These are phyloP conservation scores for Trypanosoma scelopori DNA, from an alignment of 208 protist genomes.

Conservation along the genomic window DNA sequence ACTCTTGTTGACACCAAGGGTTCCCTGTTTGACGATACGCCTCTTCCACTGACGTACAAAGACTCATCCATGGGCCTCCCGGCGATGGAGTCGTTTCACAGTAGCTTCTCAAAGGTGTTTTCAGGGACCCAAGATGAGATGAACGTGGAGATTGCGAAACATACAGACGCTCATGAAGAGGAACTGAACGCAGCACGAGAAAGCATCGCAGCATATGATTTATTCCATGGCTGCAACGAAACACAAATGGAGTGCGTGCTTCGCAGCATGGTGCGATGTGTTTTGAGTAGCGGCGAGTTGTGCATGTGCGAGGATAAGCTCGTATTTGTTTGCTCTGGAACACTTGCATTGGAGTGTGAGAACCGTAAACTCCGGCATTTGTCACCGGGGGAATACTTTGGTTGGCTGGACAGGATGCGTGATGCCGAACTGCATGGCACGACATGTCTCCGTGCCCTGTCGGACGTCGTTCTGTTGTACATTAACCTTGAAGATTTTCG, in stretches of 20 bases:
- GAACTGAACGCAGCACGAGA: constrained; percentile 60
- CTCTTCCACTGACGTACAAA: too few species aligned
- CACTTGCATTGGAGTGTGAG: constrained; percentile 36
- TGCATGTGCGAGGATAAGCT: constrained; percentile 53
- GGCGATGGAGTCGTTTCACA: too few species aligned
- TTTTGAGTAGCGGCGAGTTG: constrained; percentile 37
- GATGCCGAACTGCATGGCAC: constrained; percentile 47
- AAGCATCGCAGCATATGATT: constrained; percentile 41
- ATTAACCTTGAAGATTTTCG: constrained; percentile 44
- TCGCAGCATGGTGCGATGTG: constrained; percentile 45
- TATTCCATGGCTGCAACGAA: constrained; percentile 58
- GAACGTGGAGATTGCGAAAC: too few species aligned
- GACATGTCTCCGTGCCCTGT: constrained; percentile 34
- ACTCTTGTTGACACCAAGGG: too few species aligned
- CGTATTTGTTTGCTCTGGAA: constrained; percentile 57
- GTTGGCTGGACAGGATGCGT: constrained; percentile 44
- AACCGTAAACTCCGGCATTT: constrained; percentile 19
- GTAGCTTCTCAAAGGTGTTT: too few species aligned
- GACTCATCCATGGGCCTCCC: too few species aligned
- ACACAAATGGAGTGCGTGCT: constrained; percentile 65
- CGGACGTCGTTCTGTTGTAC: constrained; percentile 43
- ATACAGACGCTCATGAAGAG: constrained; percentile 12
- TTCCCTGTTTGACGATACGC: too few species aligned
- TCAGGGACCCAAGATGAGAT: too few species aligned
- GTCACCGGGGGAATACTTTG: constrained; percentile 32